Percentiles rank a stretch among this genome's conserved stretches.
Evolutionary conservation across 257 asterid species (phyloP).

Genomic region (Mentha longifolia): DNA sequence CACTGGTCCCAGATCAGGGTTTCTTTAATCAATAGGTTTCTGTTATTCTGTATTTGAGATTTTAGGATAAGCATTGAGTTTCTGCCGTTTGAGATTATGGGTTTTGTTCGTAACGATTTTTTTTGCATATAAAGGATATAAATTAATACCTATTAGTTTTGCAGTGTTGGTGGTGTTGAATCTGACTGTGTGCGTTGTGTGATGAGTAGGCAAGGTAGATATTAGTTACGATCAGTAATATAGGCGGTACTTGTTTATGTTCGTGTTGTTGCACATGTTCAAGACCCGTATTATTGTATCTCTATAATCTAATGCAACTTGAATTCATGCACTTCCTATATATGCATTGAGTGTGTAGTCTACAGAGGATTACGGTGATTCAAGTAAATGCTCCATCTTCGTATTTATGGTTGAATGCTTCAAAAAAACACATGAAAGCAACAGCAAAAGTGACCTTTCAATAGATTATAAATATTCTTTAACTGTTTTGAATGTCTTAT

Average conservation of each 20-base stretch:
- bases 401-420: slow-evolving; percentile 9
- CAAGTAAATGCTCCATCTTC: slow-evolving; percentile 6
- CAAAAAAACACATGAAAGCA: slow-evolving; percentile 10
- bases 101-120: slow-evolving; percentile 12
- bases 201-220: slow-evolving; percentile 15
- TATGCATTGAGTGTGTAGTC: not conserved
- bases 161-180: slow-evolving; percentile 9
- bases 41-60: not conserved
- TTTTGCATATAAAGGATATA: slow-evolving; percentile 2
- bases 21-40: slow-evolving; percentile 15
- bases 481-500: not conserved
- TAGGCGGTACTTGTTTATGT: slow-evolving; percentile 14
- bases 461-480: not conserved
- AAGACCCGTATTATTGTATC: not conserved
- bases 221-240: slow-evolving; percentile 8
- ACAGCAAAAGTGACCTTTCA: not conserved
- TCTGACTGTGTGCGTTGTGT: slow-evolving; percentile 24
- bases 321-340: slow-evolving; percentile 4
- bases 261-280: slow-evolving; percentile 3
- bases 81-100: slow-evolving; percentile 8
- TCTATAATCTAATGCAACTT: slow-evolving; percentile 19
- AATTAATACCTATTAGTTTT: not conserved
- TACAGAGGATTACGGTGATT: no score
- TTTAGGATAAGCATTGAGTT: not conserved
- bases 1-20: slow-evolving; percentile 36